These are phyloP conservation scores for Talaromyces sp. DNA, from an alignment of 2,329 filamentous ascomycete species.

Conservation along the genomic window DNA sequence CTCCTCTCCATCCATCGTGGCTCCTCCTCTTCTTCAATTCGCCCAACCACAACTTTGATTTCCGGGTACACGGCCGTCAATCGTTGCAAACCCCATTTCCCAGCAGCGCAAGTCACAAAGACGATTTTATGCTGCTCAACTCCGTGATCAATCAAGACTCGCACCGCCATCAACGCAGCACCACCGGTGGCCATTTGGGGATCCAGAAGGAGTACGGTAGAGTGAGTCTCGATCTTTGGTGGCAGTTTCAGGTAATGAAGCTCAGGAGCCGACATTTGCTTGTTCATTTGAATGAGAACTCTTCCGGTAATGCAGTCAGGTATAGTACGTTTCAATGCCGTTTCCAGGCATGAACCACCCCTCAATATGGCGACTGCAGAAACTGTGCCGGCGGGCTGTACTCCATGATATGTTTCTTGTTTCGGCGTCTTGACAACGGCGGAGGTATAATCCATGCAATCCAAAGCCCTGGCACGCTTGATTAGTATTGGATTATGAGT, in stretches of 20 bases:
- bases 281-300: constrained; percentile 84
- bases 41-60: constrained; percentile 80
- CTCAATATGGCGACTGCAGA: constrained; percentile 86
- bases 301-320: constrained; percentile 89
- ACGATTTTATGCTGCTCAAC: constrained; percentile 81
- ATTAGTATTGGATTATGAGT: not conserved
- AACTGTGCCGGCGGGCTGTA: constrained; percentile 67
- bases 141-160: constrained; percentile 92
- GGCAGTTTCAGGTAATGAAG: constrained; percentile 84
- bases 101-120: constrained; percentile 88
- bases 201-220: constrained; percentile 81
- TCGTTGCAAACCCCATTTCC: constrained; percentile 76
- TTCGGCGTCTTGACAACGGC: constrained; percentile 67
- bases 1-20: constrained; percentile 84
- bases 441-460: constrained; percentile 68
- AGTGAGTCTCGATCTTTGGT: constrained; percentile 67
- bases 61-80: constrained; percentile 85
- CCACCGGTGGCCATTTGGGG: constrained; percentile 94
- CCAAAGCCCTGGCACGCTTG: constrained; percentile 59
- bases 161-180: constrained; percentile 84
- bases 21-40: constrained; percentile 76
- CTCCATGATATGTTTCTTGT: constrained; percentile 65
- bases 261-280: constrained; percentile 82
- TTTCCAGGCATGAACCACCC: constrained; percentile 83
- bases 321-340: constrained; percentile 81